Evolutionary conservation across 768 basidiomycete species (phyloP).

Genomic region (Russula sp.): DNA sequence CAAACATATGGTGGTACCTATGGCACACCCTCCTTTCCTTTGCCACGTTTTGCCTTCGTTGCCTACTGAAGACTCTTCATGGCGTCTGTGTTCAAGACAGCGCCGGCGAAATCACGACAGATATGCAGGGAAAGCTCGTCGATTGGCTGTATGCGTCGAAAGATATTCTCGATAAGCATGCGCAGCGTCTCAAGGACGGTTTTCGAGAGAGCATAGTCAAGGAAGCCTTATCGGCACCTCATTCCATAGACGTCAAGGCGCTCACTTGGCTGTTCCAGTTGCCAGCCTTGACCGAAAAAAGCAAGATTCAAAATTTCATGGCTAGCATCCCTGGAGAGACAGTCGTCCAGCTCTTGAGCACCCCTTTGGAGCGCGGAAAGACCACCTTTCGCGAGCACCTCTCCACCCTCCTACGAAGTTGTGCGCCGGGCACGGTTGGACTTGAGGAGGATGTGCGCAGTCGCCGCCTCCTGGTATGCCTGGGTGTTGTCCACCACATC

Average conservation of each 20-base stretch:
- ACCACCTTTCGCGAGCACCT: not conserved
- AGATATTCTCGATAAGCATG: not conserved
- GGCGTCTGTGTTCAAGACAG: not conserved
- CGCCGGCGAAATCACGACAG: not conserved
- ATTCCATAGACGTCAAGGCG: not conserved
- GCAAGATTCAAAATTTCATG: not conserved
- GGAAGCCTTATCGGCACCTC: not conserved
- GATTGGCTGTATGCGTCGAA: not conserved
- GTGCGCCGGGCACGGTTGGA: not conserved
- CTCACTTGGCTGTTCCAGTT: not conserved
- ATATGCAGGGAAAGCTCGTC: not conserved
- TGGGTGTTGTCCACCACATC: not conserved
- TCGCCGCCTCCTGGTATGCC: not conserved
- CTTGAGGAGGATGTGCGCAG: not conserved
- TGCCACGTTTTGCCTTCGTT: not conserved
- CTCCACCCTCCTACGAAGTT: conserved; percentile 1
- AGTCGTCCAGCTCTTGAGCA: not conserved
- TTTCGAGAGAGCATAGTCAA: not conserved
- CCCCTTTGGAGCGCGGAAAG: not conserved
- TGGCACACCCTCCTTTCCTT: not conserved
- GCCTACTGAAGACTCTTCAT: not conserved
- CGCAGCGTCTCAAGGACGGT: not conserved
- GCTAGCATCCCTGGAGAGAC: not conserved
- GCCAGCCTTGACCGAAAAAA: not conserved
- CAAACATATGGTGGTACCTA: conserved; percentile 4